Evolutionary conservation across 2,329 filamentous ascomycete species (phyloP).

Genomic region (Tolypocladium album): DNA sequence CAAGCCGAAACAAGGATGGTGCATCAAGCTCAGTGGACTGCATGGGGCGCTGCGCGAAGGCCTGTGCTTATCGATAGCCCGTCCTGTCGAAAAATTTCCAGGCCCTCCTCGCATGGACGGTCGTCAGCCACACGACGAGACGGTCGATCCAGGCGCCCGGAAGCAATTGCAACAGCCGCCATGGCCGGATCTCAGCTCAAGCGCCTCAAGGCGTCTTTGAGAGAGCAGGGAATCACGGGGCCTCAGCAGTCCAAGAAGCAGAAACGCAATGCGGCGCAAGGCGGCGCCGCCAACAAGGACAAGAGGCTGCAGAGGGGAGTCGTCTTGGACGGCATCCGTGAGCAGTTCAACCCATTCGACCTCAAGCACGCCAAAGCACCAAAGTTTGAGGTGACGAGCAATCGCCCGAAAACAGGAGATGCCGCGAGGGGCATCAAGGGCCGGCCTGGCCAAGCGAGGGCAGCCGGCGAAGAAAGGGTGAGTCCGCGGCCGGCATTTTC

Average conservation of each 20-base stretch:
- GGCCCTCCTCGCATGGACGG: neutral
- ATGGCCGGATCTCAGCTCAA: constrained; percentile 98
- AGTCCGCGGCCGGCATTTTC: constrained; percentile 11
- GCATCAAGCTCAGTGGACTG: neutral
- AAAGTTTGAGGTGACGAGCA: constrained; percentile 78
- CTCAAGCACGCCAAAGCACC: constrained; percentile 70
- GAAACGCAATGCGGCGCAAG: constrained; percentile 62
- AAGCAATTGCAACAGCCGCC: constrained; percentile 10
- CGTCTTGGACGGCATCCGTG: constrained; percentile 76
- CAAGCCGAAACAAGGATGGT: constrained; percentile 1
- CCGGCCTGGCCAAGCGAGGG: constrained; percentile 75
- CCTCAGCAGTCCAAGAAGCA: constrained; percentile 95
- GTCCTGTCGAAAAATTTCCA: constrained; percentile 5
- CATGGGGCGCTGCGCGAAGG: neutral
- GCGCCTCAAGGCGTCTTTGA: constrained; percentile 81
- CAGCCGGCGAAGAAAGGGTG: constrained; percentile 75
- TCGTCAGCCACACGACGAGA: neutral
- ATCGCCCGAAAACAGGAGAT: constrained; percentile 40
- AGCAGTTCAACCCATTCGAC: constrained; percentile 97
- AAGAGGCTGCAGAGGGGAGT: constrained; percentile 67
- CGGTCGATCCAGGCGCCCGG: neutral
- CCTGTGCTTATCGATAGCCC: constrained; percentile 8
- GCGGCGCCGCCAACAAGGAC: constrained; percentile 53
- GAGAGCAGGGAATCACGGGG: constrained; percentile 80
- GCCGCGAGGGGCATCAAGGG: constrained; percentile 52